Evolutionary conservation across 805 yeast species (phyloP).

Genomic region (Myxozyma sirexii): DNA sequence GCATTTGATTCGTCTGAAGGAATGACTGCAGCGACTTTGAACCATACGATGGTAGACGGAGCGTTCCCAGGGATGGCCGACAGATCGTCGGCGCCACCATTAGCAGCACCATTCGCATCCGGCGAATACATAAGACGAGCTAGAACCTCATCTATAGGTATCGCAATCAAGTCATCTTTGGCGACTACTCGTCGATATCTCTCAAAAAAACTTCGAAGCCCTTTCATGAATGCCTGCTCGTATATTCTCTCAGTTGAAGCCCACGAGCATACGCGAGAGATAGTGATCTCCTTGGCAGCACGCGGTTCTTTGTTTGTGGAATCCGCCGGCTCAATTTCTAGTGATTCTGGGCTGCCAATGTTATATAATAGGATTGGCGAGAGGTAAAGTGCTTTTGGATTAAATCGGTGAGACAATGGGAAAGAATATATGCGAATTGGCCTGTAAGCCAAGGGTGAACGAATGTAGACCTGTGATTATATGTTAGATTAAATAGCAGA

Average conservation of each 20-base stretch:
- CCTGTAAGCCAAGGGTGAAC: conserved; percentile 26
- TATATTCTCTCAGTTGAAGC: conserved; percentile 63
- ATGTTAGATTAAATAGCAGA: not conserved
- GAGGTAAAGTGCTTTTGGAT: conserved; percentile 50
- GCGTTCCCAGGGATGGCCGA: conserved; percentile 55
- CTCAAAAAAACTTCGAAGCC: conserved; percentile 66
- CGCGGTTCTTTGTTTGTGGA: conserved; percentile 42
- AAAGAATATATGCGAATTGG: conserved; percentile 57
- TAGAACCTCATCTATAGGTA: conserved; percentile 69
- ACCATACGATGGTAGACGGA: conserved; percentile 84
- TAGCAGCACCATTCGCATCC: conserved; percentile 18
- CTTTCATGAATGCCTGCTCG: conserved; percentile 63
- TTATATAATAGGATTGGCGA: conserved; percentile 66
- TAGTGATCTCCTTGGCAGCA: conserved; percentile 63
- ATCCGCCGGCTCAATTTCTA: conserved; percentile 30
- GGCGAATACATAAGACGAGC: conserved; percentile 55
- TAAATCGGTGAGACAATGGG: conserved; percentile 61
- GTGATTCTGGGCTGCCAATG: conserved; percentile 45
- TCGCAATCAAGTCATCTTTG: conserved; percentile 71
- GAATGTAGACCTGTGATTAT: not conserved
- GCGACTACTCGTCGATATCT: conserved; percentile 58
- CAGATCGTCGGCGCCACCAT: conserved; percentile 24
- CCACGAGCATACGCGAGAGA: conserved; percentile 71
- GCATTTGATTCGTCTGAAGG: conserved; percentile 27
- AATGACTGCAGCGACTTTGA: conserved; percentile 59